These are phyloP conservation scores for Cinnamomum micranthum DNA, from an alignment of 164 flowering plant species.

Conservation along the genomic window DNA sequence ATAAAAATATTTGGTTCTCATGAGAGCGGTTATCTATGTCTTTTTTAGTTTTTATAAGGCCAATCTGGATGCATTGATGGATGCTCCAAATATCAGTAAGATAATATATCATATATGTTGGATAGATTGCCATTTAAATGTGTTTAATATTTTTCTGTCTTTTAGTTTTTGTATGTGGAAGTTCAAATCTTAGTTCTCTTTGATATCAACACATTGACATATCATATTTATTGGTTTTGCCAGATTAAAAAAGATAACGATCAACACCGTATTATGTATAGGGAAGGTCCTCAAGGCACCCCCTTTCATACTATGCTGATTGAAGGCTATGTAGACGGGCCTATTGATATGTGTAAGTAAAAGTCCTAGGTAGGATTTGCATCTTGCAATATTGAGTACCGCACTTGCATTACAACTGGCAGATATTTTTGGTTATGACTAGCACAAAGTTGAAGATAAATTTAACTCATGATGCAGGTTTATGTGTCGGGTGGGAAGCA, in stretches of 20 bases:
- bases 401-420: not conserved
- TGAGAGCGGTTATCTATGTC: too few relatives aligned
- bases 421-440: not conserved
- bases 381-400: not conserved
- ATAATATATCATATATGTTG: too few relatives aligned
- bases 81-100: too few relatives aligned
- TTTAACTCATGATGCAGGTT: slow-evolving; percentile 46
- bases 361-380: not conserved
- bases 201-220: not conserved
- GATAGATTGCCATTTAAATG: too few relatives aligned
- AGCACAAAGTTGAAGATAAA: not conserved
- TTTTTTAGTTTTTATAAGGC: too few relatives aligned
- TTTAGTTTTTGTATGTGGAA: not conserved
- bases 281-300: slow-evolving; percentile 79
- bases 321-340: slow-evolving; percentile 89
- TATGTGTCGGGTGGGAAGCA: slow-evolving; percentile 81
- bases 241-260: slow-evolving; percentile 83
- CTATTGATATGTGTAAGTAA: slow-evolving; percentile 79
- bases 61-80: too few relatives aligned
- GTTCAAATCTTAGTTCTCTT: not conserved
- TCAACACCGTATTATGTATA: slow-evolving; percentile 84
- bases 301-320: slow-evolving; percentile 80
- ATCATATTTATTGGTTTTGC: not conserved
- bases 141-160: too few relatives aligned
- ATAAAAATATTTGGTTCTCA: too few relatives aligned